A percentile compares a stretch with the other conserved stretches of the same genome.
Evolutionary conservation across 2,329 filamentous ascomycete genomes (phyloP).

Genomic region (Diplocarpon rosae): DNA sequence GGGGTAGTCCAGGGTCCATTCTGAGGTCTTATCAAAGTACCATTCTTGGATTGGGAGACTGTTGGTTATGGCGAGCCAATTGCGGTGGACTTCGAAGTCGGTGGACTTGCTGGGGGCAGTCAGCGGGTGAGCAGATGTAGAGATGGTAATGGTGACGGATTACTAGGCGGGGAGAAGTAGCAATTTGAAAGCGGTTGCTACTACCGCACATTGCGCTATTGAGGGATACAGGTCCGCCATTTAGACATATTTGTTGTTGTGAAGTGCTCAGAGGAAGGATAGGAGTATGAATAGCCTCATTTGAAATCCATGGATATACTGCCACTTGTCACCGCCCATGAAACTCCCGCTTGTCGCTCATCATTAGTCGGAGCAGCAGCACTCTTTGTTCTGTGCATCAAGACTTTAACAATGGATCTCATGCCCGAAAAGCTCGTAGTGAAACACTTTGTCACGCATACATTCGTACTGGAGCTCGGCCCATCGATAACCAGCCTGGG

Average conservation of each 20-base stretch:
- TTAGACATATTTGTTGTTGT: conserved; percentile 19
- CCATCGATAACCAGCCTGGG: conserved; percentile 37
- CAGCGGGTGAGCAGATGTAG: neutral
- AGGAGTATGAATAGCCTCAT: neutral
- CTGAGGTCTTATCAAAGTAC: conserved; percentile 95
- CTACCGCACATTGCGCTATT: conserved; percentile 76
- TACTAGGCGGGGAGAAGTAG: conserved; percentile 92
- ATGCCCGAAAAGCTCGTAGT: conserved; percentile 33
- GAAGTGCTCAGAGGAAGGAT: neutral
- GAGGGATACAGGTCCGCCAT: conserved; percentile 82
- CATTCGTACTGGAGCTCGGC: conserved; percentile 40
- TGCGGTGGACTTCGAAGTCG: conserved; percentile 96
- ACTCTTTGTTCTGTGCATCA: too few relatives aligned
- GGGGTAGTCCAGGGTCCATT: conserved; percentile 99
- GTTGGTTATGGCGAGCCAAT: conserved; percentile 95
- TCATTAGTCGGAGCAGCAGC: too few relatives aligned
- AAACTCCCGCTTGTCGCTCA: too few relatives aligned
- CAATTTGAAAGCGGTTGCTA: conserved; percentile 81
- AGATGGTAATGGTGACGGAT: conserved; percentile 32
- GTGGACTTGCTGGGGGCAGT: conserved; percentile 70
- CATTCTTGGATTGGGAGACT: conserved; percentile 78
- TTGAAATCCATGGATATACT: neutral
- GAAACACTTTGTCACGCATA: conserved; percentile 36
- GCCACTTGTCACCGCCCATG: neutral
- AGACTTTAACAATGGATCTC: conserved; percentile 26